Conservation (phyloP, 257 asterid species). For the Fraxinus quadrangulata region DNA sequence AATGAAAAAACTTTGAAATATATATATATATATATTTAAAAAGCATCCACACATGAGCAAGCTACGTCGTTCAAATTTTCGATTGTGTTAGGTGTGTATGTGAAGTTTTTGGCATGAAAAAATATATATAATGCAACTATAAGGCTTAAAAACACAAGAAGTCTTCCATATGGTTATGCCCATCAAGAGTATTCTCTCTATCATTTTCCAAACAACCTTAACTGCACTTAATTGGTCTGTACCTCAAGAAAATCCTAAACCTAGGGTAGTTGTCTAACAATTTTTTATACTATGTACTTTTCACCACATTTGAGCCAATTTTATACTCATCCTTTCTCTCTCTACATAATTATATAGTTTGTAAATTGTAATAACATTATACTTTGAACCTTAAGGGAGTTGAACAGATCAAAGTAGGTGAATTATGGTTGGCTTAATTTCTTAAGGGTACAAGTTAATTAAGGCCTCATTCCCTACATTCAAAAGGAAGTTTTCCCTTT, state of each 20-base stretch:
- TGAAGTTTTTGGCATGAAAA: background rate
- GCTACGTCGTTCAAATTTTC: background rate
- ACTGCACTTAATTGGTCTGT: constrained; percentile 30
- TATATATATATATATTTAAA: too few species aligned
- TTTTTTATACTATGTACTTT: constrained; percentile 12
- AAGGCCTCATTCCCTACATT: constrained; percentile 16
- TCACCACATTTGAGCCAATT: constrained; percentile 25
- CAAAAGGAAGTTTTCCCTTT: constrained; percentile 12
- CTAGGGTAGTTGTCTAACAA: constrained; percentile 45
- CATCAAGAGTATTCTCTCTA: constrained; percentile 22
- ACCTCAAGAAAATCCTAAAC: constrained; percentile 29
- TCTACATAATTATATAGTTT: background rate
- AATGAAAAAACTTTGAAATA: too few species aligned
- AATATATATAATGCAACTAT: background rate
- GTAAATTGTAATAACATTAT: constrained; percentile 1
- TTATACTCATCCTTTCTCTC: too few species aligned
- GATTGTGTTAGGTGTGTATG: background rate
- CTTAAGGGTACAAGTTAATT: constrained; percentile 32
- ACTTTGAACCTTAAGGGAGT: constrained; percentile 38
- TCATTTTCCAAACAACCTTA: constrained; percentile 55
- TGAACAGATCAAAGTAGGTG: constrained; percentile 61
- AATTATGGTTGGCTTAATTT: constrained; percentile 48
- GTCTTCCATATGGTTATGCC: constrained; percentile 32
- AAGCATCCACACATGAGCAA: background rate
- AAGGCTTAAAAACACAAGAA: background rate